A percentile compares a stretch with the other conserved stretches of the same genome.
phyloP scores from a whole-genome alignment of 176 grass and related monocot species.

The Hsuehochloa calcarea region DNA sequence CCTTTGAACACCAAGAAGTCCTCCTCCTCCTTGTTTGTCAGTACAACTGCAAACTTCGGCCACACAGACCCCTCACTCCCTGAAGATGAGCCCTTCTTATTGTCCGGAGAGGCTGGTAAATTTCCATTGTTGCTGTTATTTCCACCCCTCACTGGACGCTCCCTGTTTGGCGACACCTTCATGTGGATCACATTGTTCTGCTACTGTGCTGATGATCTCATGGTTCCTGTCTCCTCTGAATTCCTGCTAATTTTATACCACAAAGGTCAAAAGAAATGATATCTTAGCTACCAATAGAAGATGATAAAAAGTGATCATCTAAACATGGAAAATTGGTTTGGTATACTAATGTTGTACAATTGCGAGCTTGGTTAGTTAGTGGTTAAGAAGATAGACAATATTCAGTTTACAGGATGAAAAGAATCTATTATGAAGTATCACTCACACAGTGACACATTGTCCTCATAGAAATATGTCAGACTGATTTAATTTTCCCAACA shows the following conservation, averaged over 20 bases:
- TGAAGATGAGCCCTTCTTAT: constrained; percentile 59
- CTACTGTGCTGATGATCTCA: constrained; percentile 42
- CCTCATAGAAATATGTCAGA: not conserved
- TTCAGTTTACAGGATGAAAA: not conserved
- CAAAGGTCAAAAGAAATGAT: constrained; percentile 3
- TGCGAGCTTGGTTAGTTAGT: not conserved
- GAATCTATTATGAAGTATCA: not conserved
- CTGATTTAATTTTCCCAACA: not conserved
- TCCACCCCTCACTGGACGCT: constrained; percentile 11
- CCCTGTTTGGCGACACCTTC: constrained; percentile 32
- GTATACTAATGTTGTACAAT: not conserved
- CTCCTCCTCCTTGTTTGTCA: constrained; percentile 82
- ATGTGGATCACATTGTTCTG: constrained; percentile 38
- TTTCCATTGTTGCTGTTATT: constrained; percentile 34
- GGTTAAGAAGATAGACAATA: not conserved
- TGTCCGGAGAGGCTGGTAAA: constrained; percentile 26
- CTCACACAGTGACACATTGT: not conserved
- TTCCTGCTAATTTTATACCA: constrained; percentile 29
- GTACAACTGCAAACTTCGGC: constrained; percentile 59
- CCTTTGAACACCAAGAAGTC: constrained; percentile 80
- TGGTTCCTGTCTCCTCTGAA: constrained; percentile 42
- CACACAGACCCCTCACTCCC: constrained; percentile 62
- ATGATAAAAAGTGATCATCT: not conserved
- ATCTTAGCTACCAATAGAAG: not conserved
- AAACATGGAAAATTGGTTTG: not conserved